Conservation (phyloP, 2,329 filamentous ascomycete genomes). For the Ceratocystis albifundus region DNA sequence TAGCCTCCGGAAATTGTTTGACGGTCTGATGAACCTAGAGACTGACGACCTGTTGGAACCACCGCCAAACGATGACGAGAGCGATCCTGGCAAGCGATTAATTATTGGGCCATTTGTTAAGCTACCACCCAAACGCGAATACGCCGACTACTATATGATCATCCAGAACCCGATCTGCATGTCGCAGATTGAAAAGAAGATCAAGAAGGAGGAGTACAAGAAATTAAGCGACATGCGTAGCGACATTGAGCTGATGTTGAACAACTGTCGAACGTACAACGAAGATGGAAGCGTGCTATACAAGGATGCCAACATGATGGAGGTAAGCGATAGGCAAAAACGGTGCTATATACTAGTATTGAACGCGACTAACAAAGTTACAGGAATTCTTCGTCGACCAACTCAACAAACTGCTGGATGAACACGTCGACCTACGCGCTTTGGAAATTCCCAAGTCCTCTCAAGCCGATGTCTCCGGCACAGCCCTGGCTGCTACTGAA, state of each 20-base stretch:
- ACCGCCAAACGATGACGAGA: constrained; percentile 40
- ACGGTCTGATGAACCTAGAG: constrained; percentile 72
- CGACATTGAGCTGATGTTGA: constrained; percentile 75
- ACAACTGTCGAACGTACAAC: constrained; percentile 90
- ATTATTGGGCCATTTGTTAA: constrained; percentile 94
- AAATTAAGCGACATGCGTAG: constrained; percentile 66
- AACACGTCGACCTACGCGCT: constrained; percentile 45
- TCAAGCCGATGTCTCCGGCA: constrained; percentile 23
- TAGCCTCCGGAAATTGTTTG: constrained; percentile 65
- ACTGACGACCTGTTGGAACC: constrained; percentile 56
- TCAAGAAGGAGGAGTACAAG: constrained; percentile 90
- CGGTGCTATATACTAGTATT: constrained; percentile 25
- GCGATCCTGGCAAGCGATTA: constrained; percentile 53
- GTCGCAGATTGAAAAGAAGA: constrained; percentile 87
- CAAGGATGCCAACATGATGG: constrained; percentile 82
- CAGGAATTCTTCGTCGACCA: constrained; percentile 45
- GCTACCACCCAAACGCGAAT: constrained; percentile 76
- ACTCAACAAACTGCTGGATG: constrained; percentile 42
- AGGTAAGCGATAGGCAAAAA: constrained; percentile 30
- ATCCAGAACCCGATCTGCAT: constrained; percentile 91
- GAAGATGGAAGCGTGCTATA: constrained; percentile 90
- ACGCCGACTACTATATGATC: constrained; percentile 89
- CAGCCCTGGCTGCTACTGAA: constrained; percentile 23
- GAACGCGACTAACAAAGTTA: constrained; percentile 40
- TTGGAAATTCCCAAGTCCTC: constrained; percentile 37